Evolutionary conservation across 345 rosid species (phyloP), one percentile per base, ranked within the genome.

Genomic region (Passiflora organensis): DNA sequence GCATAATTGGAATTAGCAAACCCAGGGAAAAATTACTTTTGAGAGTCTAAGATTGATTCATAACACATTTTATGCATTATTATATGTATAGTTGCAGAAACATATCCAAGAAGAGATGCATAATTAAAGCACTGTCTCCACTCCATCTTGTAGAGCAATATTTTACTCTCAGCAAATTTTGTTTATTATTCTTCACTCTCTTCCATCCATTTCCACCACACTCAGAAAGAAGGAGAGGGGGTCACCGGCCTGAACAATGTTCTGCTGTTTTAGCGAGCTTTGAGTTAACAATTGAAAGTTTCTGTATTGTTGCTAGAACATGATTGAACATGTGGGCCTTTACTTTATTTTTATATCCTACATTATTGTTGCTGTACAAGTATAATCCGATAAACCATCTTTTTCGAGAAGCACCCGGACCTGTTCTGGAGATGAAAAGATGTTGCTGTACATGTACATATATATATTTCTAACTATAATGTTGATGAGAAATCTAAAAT

Each of bases 251-350:
- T 13, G 42, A 32, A 17, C 43, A 51, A 51, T 15, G 15, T 51
- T 51, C 42, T 17, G 55, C 18, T 51, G 43, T 11, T 32, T 51
- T 32, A 16, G 42, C 16, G 41, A 32, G 5, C 43, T 51, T 32
- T 32, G 18, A 17, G 22, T 17, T 51, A 28, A 18, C 41, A 14
- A 17, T 51, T 16, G 20, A 32, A 17, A 16, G 32, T 1, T 28
- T 10, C 1, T 32, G 4, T 22, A 48, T 14, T n/a, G 5, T 19
- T 19, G 22, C 12, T 21, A 8, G 13, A 51, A 17, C 21, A 34
- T 32, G 42, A 17, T 51, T 16, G 42, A 19, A 37, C 43, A 51
- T 51, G 42, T 51, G 55, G 16, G 55, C 55, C 55, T 32, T 17
- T 16, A 11, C 5, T 9, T 16, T 32, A 15, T 48, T 16, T 51